Base-by-base conservation (phyloP, 2,329 filamentous ascomycete species). In the Botrytis elliptica region DNA sequence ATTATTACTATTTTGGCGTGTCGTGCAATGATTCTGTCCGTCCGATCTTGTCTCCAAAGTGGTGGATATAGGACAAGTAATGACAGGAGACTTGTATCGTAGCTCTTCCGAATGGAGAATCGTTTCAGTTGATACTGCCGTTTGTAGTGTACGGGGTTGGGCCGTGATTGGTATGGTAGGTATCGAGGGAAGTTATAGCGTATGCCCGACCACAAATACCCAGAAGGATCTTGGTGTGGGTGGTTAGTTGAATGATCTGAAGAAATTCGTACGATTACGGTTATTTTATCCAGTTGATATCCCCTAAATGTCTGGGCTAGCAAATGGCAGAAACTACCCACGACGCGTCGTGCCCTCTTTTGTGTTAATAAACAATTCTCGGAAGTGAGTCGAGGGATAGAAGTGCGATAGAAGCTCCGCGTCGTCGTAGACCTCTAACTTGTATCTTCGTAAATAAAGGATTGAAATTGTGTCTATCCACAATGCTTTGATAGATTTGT, bases 1-100 rank as follows among this genome's bases (percentile, higher is more conserved):
- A 16, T 60, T 57, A n/a, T 72, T 55, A 55, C 65, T 68, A 68
- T 55, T 38, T 55, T 55, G 36, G 36, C 49, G 66, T 68, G 16
- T 22, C 14, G 66, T 73, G 33, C 67, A 63, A 66, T 57, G 64
- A 36, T 68, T 60, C 44, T 76, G 74, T 76, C 75, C 75, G 77
- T 76, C 75, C 60, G 75, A 78, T 77, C 74, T 76, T 77, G 77
- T 75, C 75, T 74, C 74, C 68, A 40, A 75, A 71, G 65, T 57
- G 38, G 70, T 76, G 60, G 60, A 57, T 72, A 70, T 75, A 73
- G 67, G 69, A 60, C 63, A 63, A 42, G 22, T 29, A 55, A 46
- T 33, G 60, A 33, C 29, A 52, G 68, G 40, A 57, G 33, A 74
- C 74, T 71, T 74, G 72, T 64, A 73, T 60, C 49, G 74, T 74